Evolutionary conservation across 495 filamentous ascomycete species (phyloP).

Genomic region (Daldinia caldariorum): DNA sequence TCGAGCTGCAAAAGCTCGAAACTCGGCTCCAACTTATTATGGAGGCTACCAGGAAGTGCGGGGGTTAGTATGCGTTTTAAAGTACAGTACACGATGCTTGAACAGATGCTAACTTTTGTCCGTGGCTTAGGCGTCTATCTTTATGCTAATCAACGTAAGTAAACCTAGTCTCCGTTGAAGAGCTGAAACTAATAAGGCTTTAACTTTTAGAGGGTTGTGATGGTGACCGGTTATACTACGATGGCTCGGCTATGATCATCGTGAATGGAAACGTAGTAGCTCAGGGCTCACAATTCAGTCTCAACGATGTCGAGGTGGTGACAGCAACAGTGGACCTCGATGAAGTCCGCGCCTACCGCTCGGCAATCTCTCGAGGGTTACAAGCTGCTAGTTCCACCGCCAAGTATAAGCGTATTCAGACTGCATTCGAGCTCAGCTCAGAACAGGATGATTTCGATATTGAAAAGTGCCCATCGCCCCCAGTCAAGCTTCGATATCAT

Average conservation of each 20-base stretch:
- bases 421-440: constrained; percentile 51
- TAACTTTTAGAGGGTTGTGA: constrained; percentile 63
- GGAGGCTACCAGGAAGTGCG: constrained; percentile 77
- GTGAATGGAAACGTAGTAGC: constrained; percentile 76
- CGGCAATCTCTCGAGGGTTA: constrained; percentile 59
- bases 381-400: constrained; percentile 56
- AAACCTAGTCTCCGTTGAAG: constrained; percentile 20
- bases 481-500: constrained; percentile 61
- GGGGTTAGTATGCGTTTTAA: constrained; percentile 63
- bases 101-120: constrained; percentile 54
- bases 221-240: constrained; percentile 46
- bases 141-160: constrained; percentile 36
- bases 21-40: constrained; percentile 76
- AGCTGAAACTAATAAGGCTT: constrained; percentile 48
- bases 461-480: constrained; percentile 43
- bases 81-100: too few relatives aligned
- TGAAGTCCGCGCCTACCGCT: constrained; percentile 68
- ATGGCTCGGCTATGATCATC: constrained; percentile 78
- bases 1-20: constrained; percentile 77
- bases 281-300: constrained; percentile 74
- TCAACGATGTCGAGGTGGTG: constrained; percentile 81
- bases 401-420: constrained; percentile 55
- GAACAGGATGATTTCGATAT: constrained; percentile 52
- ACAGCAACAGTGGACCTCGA: constrained; percentile 83
- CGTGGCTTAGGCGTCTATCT: constrained; percentile 64